Evolutionary conservation across 2,329 filamentous ascomycete species (phyloP).

Genomic region (Fusarium phyllophilum): DNA sequence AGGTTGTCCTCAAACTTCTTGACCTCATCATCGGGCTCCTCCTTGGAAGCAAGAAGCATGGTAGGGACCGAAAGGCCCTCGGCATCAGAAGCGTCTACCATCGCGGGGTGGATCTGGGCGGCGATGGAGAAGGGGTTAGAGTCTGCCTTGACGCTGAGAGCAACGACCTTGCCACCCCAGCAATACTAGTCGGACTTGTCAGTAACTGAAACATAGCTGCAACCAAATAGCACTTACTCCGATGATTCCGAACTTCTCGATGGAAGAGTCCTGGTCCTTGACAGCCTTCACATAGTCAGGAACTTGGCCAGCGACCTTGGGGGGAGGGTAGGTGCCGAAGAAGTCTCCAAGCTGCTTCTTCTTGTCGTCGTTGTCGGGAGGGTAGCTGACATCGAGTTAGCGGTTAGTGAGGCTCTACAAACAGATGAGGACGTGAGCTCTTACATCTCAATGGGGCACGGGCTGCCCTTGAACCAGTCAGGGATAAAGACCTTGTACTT

Average conservation of each 20-base stretch:
- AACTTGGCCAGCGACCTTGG: constrained; percentile 59
- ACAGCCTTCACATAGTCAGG: constrained; percentile 66
- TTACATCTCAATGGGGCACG: constrained; percentile 64
- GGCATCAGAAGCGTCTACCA: constrained; percentile 72
- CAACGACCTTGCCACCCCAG: constrained; percentile 76
- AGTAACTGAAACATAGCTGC: not conserved
- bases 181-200: constrained; percentile 59
- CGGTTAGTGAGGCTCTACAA: not conserved
- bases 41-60: constrained; percentile 71
- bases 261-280: constrained; percentile 60
- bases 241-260: constrained; percentile 69
- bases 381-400: constrained; percentile 57
- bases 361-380: constrained; percentile 72
- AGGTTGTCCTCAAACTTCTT: constrained; percentile 66
- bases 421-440: not conserved
- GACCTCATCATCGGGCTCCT: constrained; percentile 67
- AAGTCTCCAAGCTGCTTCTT: constrained; percentile 67
- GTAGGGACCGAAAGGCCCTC: constrained; percentile 69
- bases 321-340: constrained; percentile 62
- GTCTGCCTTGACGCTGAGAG: constrained; percentile 59
- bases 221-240: constrained; percentile 57
- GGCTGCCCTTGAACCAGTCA: constrained; percentile 86
- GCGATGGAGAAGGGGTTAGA: constrained; percentile 66
- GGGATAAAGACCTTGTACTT: constrained; percentile 91
- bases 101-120: constrained; percentile 67